phyloP scores from a whole-genome alignment of 2,329 filamentous ascomycete species.

The Tolypocladium endophyticum region DNA sequence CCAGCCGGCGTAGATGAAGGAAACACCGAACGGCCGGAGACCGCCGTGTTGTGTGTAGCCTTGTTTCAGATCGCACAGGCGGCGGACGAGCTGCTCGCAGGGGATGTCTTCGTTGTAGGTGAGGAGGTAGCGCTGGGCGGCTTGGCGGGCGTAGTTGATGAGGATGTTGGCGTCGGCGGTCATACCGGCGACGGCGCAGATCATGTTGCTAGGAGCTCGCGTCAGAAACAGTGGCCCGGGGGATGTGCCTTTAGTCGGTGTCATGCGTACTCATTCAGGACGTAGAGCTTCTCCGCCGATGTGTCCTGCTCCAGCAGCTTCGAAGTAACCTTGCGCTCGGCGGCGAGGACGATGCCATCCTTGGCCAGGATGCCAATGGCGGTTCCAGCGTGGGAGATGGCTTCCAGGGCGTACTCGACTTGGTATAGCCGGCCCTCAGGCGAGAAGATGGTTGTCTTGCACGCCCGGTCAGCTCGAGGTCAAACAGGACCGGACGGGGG shows the following conservation, averaged over 20 bases:
- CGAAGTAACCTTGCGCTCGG: constrained; percentile 97
- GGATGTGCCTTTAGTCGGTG: not conserved
- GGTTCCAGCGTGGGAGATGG: constrained; percentile 96
- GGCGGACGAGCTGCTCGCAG: constrained; percentile 94
- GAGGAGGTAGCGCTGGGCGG: constrained; percentile 91
- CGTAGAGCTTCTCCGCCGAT: constrained; percentile 99
- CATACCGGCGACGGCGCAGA: constrained; percentile 98
- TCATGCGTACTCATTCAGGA: constrained; percentile 77
- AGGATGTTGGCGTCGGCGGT: constrained; percentile 99
- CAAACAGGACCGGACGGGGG: not conserved
- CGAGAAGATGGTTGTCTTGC: constrained; percentile 97
- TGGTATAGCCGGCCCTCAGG: constrained; percentile 97
- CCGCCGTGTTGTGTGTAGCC: constrained; percentile 98
- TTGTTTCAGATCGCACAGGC: constrained; percentile 96
- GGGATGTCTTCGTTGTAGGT: constrained; percentile 99
- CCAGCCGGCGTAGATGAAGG: constrained; percentile 98
- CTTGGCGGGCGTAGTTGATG: constrained; percentile 98
- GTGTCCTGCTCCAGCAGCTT: constrained; percentile 99
- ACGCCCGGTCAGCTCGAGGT: not conserved
- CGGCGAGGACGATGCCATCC: constrained; percentile 95
- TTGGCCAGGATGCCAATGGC: constrained; percentile 93
- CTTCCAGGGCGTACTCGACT: constrained; percentile 97
- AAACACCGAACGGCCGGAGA: constrained; percentile 94
- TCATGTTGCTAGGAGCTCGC: constrained; percentile 76
- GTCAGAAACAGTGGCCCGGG: constrained; percentile 3